These are phyloP conservation scores for Nannochloropsis gaditana DNA, from an alignment of 108 stramenopile genomes.

Conservation along the genomic window DNA sequence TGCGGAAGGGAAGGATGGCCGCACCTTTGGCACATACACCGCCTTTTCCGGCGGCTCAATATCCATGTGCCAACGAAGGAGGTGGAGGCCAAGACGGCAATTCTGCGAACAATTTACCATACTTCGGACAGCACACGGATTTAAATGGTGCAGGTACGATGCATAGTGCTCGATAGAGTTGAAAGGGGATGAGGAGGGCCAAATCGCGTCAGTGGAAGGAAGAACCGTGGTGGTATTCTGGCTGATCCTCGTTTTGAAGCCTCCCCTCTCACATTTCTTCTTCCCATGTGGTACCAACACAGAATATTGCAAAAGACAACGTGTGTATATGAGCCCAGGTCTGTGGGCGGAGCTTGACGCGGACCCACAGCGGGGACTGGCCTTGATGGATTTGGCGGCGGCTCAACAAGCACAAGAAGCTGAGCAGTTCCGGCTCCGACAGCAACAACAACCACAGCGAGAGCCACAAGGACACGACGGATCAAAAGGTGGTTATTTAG, in stretches of 20 bases:
- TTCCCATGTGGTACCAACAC: not conserved
- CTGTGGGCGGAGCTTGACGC: not conserved
- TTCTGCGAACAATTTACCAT: too few relatives aligned
- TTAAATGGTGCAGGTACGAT: too few relatives aligned
- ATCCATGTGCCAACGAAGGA: not conserved
- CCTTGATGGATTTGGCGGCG: slow-evolving; percentile 16
- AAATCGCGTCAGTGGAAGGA: too few relatives aligned
- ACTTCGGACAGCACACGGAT: too few relatives aligned
- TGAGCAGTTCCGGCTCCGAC: not conserved
- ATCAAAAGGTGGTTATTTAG: not conserved
- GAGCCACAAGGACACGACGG: not conserved
- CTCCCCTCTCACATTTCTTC: not conserved
- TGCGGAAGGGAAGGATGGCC: not conserved
- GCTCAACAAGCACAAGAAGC: slow-evolving; percentile 17
- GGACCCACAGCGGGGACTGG: not conserved
- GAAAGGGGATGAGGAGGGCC: too few relatives aligned
- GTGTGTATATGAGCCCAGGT: slow-evolving; percentile 3
- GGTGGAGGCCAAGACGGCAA: too few relatives aligned
- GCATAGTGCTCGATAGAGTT: too few relatives aligned
- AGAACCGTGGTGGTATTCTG: too few relatives aligned
- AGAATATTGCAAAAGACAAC: slow-evolving; percentile 1
- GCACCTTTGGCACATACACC: not conserved
- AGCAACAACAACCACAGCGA: not conserved
- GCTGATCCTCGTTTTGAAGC: not conserved
- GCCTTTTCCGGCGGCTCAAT: not conserved